Base-by-base conservation (phyloP, 2,329 filamentous ascomycete species). In the Metarhizium album region DNA sequence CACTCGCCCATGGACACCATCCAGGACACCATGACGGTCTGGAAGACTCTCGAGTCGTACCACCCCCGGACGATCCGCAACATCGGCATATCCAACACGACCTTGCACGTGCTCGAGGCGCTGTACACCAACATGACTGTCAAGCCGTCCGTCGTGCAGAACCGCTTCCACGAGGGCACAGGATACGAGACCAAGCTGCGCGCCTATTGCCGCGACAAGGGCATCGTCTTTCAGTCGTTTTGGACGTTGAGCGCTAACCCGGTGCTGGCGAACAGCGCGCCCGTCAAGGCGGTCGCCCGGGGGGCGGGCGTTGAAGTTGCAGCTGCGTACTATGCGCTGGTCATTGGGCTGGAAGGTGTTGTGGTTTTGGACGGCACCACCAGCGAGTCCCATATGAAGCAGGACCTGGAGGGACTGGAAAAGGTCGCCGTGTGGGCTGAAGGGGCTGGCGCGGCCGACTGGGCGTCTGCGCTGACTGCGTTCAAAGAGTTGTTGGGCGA, bases 61-160 rank as follows among this genome's bases (percentile, higher is more conserved):
- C 81, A 88, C 1, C 84, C 86, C 0, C 62, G 74, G 57, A 65
- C 60, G 42, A 80, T 90, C 55, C 80, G 80, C 40, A 73, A 79
- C 29, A 71, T 93, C 7, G 88, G 88, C 40, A 83, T 93, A 50
- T 89, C 85, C 49, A 93, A 93, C 64, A 77, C 79, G n/a, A 70
- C 73, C n/a, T 66, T 85, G 2, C 63, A 72, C 0, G 65, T 79
- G 2, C 71, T 93, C 0, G 63, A 74, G 48, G 65, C 67, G 4
- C 67, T 90, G 1, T 72, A 74, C 52, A 60, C 70, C 1, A 59
- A 67, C 18, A 69, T 71, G 3, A 66, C 58, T 0, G 54, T 71
- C 42, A 69, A 67, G 53, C 72, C 72, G 1, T 71, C 76, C 1
- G 75, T 90, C 2, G 82, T 90, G 4, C 87, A 93, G 67, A 91